Evolutionary conservation across 768 basidiomycete species (phyloP), one percentile per base, ranked within the genome.

Genomic region (Termitomyces sp.): DNA sequence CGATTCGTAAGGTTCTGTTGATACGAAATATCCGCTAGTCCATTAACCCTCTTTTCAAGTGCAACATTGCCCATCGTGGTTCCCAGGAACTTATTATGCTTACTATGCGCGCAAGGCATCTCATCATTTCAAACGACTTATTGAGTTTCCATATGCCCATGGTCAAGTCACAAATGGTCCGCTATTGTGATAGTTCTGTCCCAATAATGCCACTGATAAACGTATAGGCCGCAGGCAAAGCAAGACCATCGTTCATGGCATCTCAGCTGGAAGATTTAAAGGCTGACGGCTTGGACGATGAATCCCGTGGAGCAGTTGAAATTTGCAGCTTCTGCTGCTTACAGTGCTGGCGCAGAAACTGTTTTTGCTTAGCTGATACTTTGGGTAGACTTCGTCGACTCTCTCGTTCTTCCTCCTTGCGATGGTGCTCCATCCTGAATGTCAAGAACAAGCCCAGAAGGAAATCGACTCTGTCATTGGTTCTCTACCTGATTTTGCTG

Each of bases 401-500:
- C 55, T 56, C 12, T 36, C 45, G 12, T 46, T 44, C 40, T 52
- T 60, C 36, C 38, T 63, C 28, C 64, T 64, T 32, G 65, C 60
- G 14, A 65, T 68, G 64, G 45, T 65, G 13, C 46, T 68, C 18
- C 36, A 65, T 54, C 68, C 68, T 13, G 59, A 61, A 18, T 53
- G 60, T 8, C 65, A 67, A 53, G 38, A 40, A n/a, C 50, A 42
- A 36, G 68, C 68, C 4, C 63, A 65, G 3, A 54, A 26, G 40
- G 68, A 69, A 50, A 49, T 69, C 12, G 63, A 67, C 35, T 22
- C 26, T 16, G 63, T 67, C 9, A 59, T 69, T 10, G 68, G 68
- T 3, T 22, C 36, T 22, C 44, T 56, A 0, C 44, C 57, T 62
- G 45, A 53, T 22, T 58, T 66, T 30, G 50, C 54, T 16, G 66